Base-by-base conservation (phyloP, 257 asterid genomes). In the Pogostemon cablin region DNA sequence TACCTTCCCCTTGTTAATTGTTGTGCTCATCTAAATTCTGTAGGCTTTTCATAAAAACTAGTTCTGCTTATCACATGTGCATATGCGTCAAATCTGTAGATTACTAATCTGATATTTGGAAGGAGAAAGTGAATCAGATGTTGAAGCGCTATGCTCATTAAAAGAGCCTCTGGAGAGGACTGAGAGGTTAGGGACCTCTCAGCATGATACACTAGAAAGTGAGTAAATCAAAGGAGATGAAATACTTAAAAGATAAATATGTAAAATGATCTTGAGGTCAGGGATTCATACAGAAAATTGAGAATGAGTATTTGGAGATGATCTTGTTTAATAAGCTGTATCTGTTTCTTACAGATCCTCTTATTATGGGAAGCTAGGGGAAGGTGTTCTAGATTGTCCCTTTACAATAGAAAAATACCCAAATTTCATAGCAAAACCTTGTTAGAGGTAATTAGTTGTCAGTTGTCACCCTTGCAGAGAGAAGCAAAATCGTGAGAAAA, bases 201-300 rank as follows among this genome's bases (percentile, higher is more conserved):
- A 12, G 15, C 12, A 6, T 40, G 50, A 15, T 62, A 9, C 12
- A 62, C 38, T 41, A n/a, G 49, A 7, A 61, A 39, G 66, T 12
- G 35, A 61, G 15, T 1, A 61, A 39, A 61, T 0, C 46, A 20
- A 62, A 6, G 37, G 3, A 38, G 9, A 40, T 7, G 4, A 41
- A 7, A 62, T 62, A 62, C 41, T 37, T 5, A 47, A 48, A 52
- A 44, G 9, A 25, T 15, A 38, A 35, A n/a, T 10, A 65, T 9
- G 66, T 38, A 4, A 5, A 37, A 10, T 4, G 3, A 32, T 12
- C 4, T 61, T 61, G 49, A 8, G 55, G 41, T 63, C 39, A 6
- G 40, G 69, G 25, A 42, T 17, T 20, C 10, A 32, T 40, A 15
- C 35, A 46, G 69, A 64, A 65, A 46, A 65, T 46, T 32, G 32